Percentiles rank a stretch among this genome's conserved stretches.
Conservation (phyloP, 73 alveolate species). For the Paramecium pentaurelia region DNA sequence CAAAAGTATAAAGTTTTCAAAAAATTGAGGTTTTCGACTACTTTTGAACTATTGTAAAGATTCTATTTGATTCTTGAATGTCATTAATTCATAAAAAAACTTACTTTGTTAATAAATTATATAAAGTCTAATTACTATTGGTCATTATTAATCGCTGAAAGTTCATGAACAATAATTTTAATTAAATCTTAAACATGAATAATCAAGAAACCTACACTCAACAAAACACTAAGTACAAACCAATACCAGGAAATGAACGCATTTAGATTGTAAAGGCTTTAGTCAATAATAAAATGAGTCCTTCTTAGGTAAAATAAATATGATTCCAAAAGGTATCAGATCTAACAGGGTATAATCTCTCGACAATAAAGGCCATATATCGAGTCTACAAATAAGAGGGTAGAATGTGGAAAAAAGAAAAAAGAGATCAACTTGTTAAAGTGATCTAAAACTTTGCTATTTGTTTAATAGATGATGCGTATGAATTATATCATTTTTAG, state of each 20-base stretch:
- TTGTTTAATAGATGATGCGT: not conserved
- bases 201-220: not conserved
- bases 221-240: not conserved
- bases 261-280: not conserved
- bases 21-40: not conserved
- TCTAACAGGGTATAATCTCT: conserved; percentile 24
- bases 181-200: not conserved
- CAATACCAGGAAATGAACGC: not conserved
- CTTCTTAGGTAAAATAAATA: not conserved
- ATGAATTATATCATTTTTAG: not conserved
- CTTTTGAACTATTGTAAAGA: not conserved
- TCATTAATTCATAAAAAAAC: not conserved
- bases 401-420: not conserved
- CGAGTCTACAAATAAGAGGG: conserved; percentile 19
- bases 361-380: conserved; percentile 28
- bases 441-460: not conserved
- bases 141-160: not conserved
- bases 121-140: not conserved
- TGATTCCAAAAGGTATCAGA: not conserved
- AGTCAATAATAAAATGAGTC: not conserved
- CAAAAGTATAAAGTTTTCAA: not conserved
- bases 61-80: not conserved
- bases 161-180: not conserved
- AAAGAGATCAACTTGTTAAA: not conserved
- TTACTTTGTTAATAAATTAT: not conserved